Percentiles rank a stretch among this genome's conserved stretches.
Evolutionary conservation across 2,329 filamentous ascomycete species (phyloP).

Genomic region (Cordyceps cateniannulata): DNA sequence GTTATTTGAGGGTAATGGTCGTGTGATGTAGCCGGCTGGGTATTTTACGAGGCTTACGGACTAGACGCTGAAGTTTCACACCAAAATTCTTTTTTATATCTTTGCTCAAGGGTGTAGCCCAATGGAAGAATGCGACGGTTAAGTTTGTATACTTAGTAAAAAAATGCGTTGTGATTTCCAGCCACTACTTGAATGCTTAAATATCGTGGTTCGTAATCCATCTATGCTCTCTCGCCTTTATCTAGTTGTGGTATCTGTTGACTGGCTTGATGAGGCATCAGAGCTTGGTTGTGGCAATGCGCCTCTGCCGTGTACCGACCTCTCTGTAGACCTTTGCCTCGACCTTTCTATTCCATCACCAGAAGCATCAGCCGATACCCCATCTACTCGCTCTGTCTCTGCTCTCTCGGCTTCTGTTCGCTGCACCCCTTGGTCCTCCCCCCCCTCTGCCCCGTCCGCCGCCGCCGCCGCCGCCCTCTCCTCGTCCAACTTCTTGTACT

Average conservation of each 20-base stretch:
- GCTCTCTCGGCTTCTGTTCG: too few relatives aligned
- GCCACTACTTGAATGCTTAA: neutral
- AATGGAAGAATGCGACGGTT: slow-evolving; percentile 22
- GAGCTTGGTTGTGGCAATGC: neutral
- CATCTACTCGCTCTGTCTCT: neutral
- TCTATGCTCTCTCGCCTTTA: neutral
- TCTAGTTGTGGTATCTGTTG: neutral
- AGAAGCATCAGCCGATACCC: neutral
- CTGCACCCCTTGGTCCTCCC: too few relatives aligned
- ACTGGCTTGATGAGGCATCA: neutral
- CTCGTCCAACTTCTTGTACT: slow-evolving; percentile 60
- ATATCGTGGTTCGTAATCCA: too few relatives aligned
- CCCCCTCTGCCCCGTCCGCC: neutral
- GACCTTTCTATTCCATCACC: neutral
- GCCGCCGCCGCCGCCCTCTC: slow-evolving; percentile 29
- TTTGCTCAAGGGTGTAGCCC: slow-evolving; percentile 32
- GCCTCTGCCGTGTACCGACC: too few relatives aligned
- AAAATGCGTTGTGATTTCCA: slow-evolving; percentile 21
- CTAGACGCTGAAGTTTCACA: slow-evolving; percentile 50
- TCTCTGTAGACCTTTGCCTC: neutral
- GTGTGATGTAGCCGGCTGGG: slow-evolving; percentile 45
- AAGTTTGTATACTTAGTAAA: slow-evolving; percentile 15
- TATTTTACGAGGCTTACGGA: slow-evolving; percentile 39
- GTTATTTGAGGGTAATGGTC: slow-evolving; percentile 41
- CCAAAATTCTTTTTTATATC: slow-evolving; percentile 40